A percentile compares a stretch with the other conserved stretches of the same genome.
phyloP scores from a whole-genome alignment of 2,329 filamentous ascomycete genomes.

The Fusarium napiforme region DNA sequence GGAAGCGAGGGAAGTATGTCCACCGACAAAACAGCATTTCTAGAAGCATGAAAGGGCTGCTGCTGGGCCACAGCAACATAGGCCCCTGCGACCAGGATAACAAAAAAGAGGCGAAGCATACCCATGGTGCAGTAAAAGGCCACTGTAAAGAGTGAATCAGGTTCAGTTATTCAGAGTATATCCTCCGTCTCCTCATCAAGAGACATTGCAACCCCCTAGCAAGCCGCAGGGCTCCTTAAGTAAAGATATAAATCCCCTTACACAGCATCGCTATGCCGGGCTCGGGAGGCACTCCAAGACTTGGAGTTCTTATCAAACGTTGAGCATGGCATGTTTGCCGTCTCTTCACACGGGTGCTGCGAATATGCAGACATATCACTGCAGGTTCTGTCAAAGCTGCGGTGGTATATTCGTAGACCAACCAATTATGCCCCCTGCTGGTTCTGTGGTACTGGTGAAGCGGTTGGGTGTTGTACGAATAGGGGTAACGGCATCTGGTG shows the following conservation, averaged over 20 bases:
- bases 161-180: constrained; percentile 10
- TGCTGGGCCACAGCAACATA: constrained; percentile 4
- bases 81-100: constrained; percentile 21
- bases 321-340: constrained; percentile 29
- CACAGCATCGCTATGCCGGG: constrained; percentile 14
- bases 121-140: constrained; percentile 33
- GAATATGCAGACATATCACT: constrained; percentile 12
- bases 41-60: constrained; percentile 2
- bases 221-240: constrained; percentile 20
- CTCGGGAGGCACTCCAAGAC: constrained; percentile 14
- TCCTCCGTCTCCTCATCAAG: constrained; percentile 16
- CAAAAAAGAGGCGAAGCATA: constrained; percentile 21
- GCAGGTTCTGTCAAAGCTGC: constrained; percentile 20
- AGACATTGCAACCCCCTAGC: not conserved
- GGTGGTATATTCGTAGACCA: constrained; percentile 2
- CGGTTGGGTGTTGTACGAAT: constrained; percentile 5
- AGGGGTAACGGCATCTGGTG: constrained; percentile 30
- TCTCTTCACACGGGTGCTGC: constrained; percentile 12
- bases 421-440: not conserved
- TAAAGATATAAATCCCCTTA: constrained; percentile 18
- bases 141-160: constrained; percentile 31
- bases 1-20: constrained; percentile 18
- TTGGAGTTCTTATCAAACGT: constrained; percentile 28
- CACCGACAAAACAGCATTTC: constrained; percentile 15
- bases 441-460: constrained; percentile 9